Base-by-base conservation (phyloP, 2,329 filamentous ascomycete species). In the Aureobasidium leucospermi region DNA sequence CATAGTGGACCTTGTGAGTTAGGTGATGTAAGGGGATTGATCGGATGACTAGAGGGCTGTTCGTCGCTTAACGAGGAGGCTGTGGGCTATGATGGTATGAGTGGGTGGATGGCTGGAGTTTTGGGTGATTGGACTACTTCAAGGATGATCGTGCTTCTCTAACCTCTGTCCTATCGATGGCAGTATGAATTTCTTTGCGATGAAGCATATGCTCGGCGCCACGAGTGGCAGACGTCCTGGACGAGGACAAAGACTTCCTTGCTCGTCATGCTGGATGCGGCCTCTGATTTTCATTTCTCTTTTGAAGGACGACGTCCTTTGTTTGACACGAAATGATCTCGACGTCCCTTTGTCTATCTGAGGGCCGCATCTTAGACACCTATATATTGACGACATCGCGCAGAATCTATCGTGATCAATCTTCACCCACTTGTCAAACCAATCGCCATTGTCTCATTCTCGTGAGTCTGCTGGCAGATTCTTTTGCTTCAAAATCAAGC, bases 381-480 rank as follows among this genome's bases (percentile, higher is more conserved):
- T 49, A 32, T 55, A 43, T 55, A 41, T 29, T 23, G 9, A 55
- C n/a, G 6, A 39, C 28, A 36, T 1, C 10, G 9, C 11, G 39
- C 10, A 43, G 51, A 10, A 15, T 11, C 2, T 15, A 8, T 16
- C 15, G n/a, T n/a, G 3, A 45, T 32, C 39, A 42, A n/a, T 19
- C 7, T 55, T 55, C 15, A 8, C 43, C 34, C 10, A n/a, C 23
- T 31, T 52, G 36, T 41, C 19, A 19, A 31, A 52, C n/a, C 41
- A 16, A 2, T 19, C 38, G 43, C 34, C 31, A n/a, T 7, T 19
- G 28, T 43, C 39, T 45, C n/a, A 16, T 23, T 31, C n/a, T 43
- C 16, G 19, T 32, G 49, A 34, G 51, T 55, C 51, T 55, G 51
- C 51, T 55, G 39, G 51, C 51, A 58, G 31, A 58, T 38, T 23